Conservation (phyloP, 345 rosid species). For the Gossypium longicalyx region DNA sequence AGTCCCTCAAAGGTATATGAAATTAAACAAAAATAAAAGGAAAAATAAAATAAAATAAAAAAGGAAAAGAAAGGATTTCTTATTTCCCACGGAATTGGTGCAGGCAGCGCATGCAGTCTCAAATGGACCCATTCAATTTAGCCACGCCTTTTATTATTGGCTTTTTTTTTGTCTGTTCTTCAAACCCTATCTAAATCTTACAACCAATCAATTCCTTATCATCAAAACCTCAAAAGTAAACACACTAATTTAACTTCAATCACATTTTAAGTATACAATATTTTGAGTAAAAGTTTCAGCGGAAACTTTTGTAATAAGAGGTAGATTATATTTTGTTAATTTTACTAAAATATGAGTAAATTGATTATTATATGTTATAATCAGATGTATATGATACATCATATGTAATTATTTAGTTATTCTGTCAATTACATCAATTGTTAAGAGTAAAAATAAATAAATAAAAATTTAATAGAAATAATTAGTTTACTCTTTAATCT, state of each 20-base stretch:
- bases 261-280: background rate
- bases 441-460: too few relatives aligned
- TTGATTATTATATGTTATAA: too few relatives aligned
- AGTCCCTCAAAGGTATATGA: background rate
- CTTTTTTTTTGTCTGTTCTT: too few relatives aligned
- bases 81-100: background rate
- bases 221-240: background rate
- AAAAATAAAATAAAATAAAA: background rate
- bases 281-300: too few relatives aligned
- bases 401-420: rapidly evolving
- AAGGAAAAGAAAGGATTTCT: background rate
- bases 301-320: rapidly evolving
- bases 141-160: background rate
- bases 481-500: too few relatives aligned
- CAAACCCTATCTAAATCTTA: too few relatives aligned
- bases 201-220: background rate
- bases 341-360: too few relatives aligned
- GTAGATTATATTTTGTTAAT: too few relatives aligned
- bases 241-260: background rate
- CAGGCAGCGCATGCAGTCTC: background rate
- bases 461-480: too few relatives aligned
- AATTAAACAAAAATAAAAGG: too few relatives aligned
- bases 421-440: rapidly evolving
- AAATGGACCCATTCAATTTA: background rate
- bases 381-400: rapidly evolving